phyloP scores from a whole-genome alignment of 2,329 filamentous ascomycete species.

The Leptographium lundbergii region DNA sequence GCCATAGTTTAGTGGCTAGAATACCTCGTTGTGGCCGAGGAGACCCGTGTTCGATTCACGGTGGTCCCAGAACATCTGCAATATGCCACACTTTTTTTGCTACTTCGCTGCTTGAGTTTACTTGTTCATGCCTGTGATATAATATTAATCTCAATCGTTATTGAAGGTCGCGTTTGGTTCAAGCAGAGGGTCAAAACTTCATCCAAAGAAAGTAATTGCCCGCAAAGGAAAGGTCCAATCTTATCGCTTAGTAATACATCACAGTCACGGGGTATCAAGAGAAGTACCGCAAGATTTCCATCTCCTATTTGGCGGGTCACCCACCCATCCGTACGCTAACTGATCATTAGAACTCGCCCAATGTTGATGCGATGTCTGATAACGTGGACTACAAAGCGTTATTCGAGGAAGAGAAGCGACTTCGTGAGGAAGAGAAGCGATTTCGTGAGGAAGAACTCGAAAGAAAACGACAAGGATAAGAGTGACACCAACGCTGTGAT shows the following conservation, averaged over 20 bases:
- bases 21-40: slow-evolving; percentile 13
- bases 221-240: too few species aligned
- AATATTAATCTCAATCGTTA: too few species aligned
- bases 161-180: too few species aligned
- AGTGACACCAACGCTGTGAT: background rate
- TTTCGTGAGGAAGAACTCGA: background rate
- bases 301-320: too few species aligned
- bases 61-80: slow-evolving; percentile 7
- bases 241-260: too few species aligned
- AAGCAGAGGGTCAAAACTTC: too few species aligned
- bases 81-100: slow-evolving; percentile 6
- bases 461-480: background rate
- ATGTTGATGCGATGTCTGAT: background rate
- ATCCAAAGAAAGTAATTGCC: too few species aligned
- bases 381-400: background rate
- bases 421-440: background rate
- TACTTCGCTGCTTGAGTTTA: background rate
- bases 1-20: slow-evolving; percentile 13
- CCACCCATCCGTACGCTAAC: too few species aligned
- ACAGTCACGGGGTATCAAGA: too few species aligned
- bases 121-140: too few species aligned
- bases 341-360: too few species aligned
- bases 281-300: too few species aligned
- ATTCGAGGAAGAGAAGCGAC: background rate
- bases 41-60: slow-evolving; percentile 15